phyloP scores from a whole-genome alignment of 106 monocot species.

The Posidonia australis region DNA sequence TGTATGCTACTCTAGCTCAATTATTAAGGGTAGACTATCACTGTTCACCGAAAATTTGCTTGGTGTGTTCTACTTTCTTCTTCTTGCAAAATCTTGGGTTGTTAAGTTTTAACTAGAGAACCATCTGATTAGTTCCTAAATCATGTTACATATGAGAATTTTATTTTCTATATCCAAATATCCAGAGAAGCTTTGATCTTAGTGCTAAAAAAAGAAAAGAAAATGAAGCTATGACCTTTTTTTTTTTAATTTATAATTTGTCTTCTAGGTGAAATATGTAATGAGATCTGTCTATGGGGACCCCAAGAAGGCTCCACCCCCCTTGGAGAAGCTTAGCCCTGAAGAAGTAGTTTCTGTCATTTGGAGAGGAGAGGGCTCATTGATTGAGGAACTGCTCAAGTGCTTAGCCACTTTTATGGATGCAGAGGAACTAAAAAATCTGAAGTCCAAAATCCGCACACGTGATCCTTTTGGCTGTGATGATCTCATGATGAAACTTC shows the following conservation, averaged over 20 bases:
- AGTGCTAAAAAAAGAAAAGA: too few species aligned
- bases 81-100: too few species aligned
- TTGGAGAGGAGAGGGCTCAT: constrained; percentile 91
- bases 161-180: too few species aligned
- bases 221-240: too few species aligned
- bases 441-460: constrained; percentile 53
- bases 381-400: constrained; percentile 73
- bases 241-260: background rate
- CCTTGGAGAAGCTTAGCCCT: constrained; percentile 51
- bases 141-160: too few species aligned
- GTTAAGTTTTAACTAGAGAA: too few species aligned
- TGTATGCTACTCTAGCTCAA: too few species aligned
- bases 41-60: too few species aligned
- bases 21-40: too few species aligned
- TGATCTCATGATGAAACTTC: constrained; percentile 34
- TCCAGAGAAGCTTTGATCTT: too few species aligned
- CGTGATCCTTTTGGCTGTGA: constrained; percentile 64
- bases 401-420: constrained; percentile 71
- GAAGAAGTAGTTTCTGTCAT: constrained; percentile 41
- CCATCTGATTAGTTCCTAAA: too few species aligned
- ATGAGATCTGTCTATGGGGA: constrained; percentile 83
- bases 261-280: constrained; percentile 70
- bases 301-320: constrained; percentile 79
- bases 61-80: too few species aligned
- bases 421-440: constrained; percentile 32